phyloP scores from a whole-genome alignment of 495 filamentous ascomycete species.

The Hyaloscypha hepaticicola region DNA sequence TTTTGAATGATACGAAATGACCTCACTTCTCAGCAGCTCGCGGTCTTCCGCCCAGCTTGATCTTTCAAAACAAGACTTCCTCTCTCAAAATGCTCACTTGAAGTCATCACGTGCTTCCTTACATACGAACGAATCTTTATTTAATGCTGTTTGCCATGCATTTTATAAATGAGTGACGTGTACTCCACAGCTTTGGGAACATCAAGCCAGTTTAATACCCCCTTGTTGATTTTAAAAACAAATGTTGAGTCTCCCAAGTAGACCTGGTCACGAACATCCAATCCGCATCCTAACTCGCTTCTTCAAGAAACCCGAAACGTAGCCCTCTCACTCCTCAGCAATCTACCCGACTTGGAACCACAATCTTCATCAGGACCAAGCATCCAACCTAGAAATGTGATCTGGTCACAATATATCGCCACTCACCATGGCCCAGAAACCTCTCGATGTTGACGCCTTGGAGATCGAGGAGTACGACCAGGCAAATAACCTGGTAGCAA shows the following conservation, averaged over 20 bases:
- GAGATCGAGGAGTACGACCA: constrained; percentile 49
- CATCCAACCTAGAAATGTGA: not conserved
- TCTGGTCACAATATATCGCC: not conserved
- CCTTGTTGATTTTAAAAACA: too few relatives aligned
- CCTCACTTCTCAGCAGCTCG: not conserved
- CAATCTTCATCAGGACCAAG: not conserved
- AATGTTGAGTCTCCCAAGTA: too few relatives aligned
- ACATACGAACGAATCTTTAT: not conserved
- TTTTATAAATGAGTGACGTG: too few relatives aligned
- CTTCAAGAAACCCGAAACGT: constrained; percentile 7
- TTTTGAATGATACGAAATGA: not conserved
- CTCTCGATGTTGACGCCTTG: constrained; percentile 3
- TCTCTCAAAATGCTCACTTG: not conserved
- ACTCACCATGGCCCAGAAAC: constrained; percentile 15
- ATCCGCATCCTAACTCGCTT: constrained; percentile 1
- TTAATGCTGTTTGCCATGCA: too few relatives aligned
- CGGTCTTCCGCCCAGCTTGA: not conserved
- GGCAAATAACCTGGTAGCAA: constrained; percentile 48
- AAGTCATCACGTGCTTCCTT: not conserved
- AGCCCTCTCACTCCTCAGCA: not conserved
- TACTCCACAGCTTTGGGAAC: too few relatives aligned
- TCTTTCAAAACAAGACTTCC: not conserved
- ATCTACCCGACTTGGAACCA: not conserved
- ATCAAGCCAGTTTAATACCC: too few relatives aligned
- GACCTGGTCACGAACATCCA: not conserved